A percentile compares a stretch with the other conserved stretches of the same genome.
Evolutionary conservation across 352 stramenopile species (phyloP).

Genomic region (Elongisporangium anandrum): DNA sequence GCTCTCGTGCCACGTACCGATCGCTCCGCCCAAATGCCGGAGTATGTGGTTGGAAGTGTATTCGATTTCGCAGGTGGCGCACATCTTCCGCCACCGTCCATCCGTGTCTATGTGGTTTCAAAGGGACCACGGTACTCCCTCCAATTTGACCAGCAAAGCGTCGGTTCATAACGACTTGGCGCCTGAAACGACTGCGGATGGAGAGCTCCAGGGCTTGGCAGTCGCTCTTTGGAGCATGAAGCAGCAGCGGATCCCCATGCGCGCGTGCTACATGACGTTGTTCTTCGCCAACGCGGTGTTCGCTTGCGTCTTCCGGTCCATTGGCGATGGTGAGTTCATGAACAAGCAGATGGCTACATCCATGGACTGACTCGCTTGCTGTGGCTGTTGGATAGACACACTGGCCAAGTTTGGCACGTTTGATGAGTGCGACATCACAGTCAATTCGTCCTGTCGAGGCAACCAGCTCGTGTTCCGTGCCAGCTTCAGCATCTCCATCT

Average conservation of each 20-base stretch:
- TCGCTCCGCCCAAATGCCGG: neutral
- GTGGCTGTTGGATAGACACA: slow-evolving; percentile 4
- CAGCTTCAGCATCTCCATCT: slow-evolving; percentile 55
- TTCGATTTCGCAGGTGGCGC: neutral
- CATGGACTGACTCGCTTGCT: neutral
- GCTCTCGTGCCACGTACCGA: neutral
- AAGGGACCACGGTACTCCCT: neutral
- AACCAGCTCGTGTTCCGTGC: slow-evolving; percentile 73
- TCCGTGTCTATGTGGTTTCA: neutral
- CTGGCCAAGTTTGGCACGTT: slow-evolving; percentile 67
- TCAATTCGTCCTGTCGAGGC: slow-evolving; percentile 42
- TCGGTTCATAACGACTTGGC: neutral
- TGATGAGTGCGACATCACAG: slow-evolving; percentile 31
- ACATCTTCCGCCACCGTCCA: neutral
- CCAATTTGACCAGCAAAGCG: neutral
- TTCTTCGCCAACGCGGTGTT: slow-evolving; percentile 79
- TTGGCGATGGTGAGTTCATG: slow-evolving; percentile 37
- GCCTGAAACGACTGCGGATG: neutral
- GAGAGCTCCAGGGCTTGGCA: neutral
- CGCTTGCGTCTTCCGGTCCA: slow-evolving; percentile 52
- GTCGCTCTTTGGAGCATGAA: neutral
- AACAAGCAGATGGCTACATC: neutral
- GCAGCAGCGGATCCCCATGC: slow-evolving; percentile 23
- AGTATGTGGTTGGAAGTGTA: neutral
- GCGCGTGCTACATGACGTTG: slow-evolving; percentile 45